phyloP scores from a whole-genome alignment of 768 basidiomycete species.

The Hortiboletus flavorubellus region DNA sequence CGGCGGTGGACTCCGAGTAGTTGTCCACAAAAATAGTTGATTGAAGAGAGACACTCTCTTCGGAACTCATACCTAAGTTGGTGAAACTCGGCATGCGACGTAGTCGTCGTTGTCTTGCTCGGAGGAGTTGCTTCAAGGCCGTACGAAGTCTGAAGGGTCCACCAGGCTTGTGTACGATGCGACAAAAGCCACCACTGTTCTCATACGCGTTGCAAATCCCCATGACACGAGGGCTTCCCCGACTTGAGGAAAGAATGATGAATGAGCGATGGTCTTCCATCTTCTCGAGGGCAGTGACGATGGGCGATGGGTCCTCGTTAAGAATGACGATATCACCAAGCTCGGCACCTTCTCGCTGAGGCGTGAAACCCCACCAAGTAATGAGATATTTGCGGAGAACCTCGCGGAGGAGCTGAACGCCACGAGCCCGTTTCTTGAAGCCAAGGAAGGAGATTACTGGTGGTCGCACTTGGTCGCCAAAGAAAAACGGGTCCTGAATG shows the following conservation, averaged over 20 bases:
- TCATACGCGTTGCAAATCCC: slow-evolving; percentile 68
- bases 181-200: slow-evolving; percentile 80
- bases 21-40: slow-evolving; percentile 30
- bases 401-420: slow-evolving; percentile 61
- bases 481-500: slow-evolving; percentile 46
- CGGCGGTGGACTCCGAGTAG: slow-evolving; percentile 7
- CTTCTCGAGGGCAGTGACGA: slow-evolving; percentile 54
- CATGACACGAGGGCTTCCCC: slow-evolving; percentile 64
- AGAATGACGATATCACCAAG: slow-evolving; percentile 72
- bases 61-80: slow-evolving; percentile 17
- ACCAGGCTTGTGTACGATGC: slow-evolving; percentile 85
- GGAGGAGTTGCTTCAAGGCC: slow-evolving; percentile 50
- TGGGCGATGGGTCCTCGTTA: slow-evolving; percentile 68
- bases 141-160: slow-evolving; percentile 73
- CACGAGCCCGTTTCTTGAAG: slow-evolving; percentile 63
- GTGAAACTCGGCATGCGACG: slow-evolving; percentile 21
- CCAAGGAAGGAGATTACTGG: slow-evolving; percentile 67
- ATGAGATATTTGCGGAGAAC: slow-evolving; percentile 65
- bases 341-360: slow-evolving; percentile 38
- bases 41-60: slow-evolving; percentile 27
- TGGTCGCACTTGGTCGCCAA: slow-evolving; percentile 37
- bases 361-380: slow-evolving; percentile 73
- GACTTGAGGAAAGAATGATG: slow-evolving; percentile 68
- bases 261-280: slow-evolving; percentile 63
- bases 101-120: slow-evolving; percentile 31